Conservation (phyloP, 176 grass and related monocot genomes). For the Aegilops bicornis region DNA sequence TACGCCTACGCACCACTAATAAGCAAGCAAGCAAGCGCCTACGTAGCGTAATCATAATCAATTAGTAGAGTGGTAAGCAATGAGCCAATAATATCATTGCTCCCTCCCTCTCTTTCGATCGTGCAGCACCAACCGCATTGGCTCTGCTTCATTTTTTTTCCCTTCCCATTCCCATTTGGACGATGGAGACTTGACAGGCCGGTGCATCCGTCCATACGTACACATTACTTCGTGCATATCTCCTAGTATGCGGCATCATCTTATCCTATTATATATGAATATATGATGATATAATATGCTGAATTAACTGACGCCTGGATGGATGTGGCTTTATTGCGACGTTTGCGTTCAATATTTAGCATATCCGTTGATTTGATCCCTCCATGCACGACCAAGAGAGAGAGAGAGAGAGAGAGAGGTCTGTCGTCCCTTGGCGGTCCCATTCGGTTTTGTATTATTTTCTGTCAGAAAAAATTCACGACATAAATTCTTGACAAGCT, state of each 20-base stretch:
- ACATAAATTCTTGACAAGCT: not conserved
- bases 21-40: not conserved
- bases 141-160: not conserved
- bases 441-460: not conserved
- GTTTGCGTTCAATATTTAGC: not conserved
- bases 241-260: slow-evolving; percentile 8
- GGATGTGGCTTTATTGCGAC: not conserved
- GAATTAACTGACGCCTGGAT: not conserved
- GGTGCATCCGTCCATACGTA: not conserved
- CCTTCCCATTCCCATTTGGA: not conserved
- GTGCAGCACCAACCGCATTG: not conserved
- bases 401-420: too few species aligned
- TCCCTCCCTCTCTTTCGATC: not conserved
- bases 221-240: not conserved
- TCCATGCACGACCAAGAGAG: not conserved
- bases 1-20: not conserved
- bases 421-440: not conserved
- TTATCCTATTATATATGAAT: not conserved
- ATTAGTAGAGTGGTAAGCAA: not conserved
- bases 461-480: not conserved
- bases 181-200: not conserved
- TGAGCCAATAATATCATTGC: not conserved
- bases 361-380: not conserved
- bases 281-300: not conserved
- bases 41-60: not conserved